Base-by-base conservation (phyloP, 2,329 filamentous ascomycete genomes). In the Tolypocladium tundrense region DNA sequence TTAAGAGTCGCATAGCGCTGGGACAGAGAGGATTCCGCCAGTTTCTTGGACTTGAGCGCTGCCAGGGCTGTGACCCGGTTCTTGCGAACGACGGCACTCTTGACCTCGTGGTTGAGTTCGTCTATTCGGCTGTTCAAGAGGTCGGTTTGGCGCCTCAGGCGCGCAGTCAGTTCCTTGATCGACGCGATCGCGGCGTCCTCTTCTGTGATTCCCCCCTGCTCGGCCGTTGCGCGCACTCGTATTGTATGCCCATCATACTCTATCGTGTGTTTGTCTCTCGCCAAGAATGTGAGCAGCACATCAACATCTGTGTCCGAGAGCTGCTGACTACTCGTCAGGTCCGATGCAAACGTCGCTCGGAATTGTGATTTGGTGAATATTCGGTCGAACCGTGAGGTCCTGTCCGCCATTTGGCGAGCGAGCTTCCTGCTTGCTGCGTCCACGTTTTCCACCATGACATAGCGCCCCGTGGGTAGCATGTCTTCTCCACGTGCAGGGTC, bases 141-240 rank as follows among this genome's bases (percentile, higher is more conserved):
- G 9, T 80, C 73, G 19, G 91, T 87, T 60, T 96, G 85, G 24
- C 86, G 82, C 60, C 88, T 86, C 19, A 99, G 79, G 55, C 88
- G 87, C 45, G 83, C 78, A 35, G 91, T 87, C 13, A 96, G 79
- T 33, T 88, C 84, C 67, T 92, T 93, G 11, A 99, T 82, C 21
- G 88, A 88, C 1, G 91, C 91, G 61, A 97, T 90, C 1, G 90
- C 88, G 5, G 79, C 77, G 73, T 99, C 94, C 65, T 95, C 88
- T 58, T 86, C 77, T 1, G 88, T 89, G 62, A 97, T 87, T 0
- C 65, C 64, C 1, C 68, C 59, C 51, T 75, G 72, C 55, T 83
- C 78, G 3, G 77, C 75, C 0, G 80, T 69, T 0, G 73, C 72
- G 65, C 83, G 87, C 70, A 97, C 86, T 69, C 89, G 92, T 64